Evolutionary conservation across 306 rosid genomes (phyloP).

Genomic region (Cucurbita argyrosperma): DNA sequence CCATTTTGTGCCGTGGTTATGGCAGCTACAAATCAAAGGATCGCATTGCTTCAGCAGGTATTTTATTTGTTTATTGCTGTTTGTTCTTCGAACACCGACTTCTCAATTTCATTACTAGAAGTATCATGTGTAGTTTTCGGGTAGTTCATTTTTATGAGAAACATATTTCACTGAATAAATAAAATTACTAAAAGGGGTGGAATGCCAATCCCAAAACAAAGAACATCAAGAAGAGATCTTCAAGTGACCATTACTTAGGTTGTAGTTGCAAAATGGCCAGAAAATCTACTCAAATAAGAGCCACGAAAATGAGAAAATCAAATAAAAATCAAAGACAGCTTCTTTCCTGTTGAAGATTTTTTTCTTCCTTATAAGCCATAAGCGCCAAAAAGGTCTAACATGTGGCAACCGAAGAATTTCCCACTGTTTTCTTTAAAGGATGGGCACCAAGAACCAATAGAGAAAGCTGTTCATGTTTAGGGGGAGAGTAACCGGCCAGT

Average conservation of each 20-base stretch:
- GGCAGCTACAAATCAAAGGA: slow-evolving; percentile 90
- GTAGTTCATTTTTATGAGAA: not conserved
- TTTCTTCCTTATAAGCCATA: not conserved
- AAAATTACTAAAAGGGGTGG: not conserved
- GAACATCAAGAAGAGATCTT: not conserved
- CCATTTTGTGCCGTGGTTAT: slow-evolving; percentile 93
- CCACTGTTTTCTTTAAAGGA: not conserved
- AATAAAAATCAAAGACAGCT: not conserved
- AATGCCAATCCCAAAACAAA: not conserved
- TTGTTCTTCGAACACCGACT: not conserved
- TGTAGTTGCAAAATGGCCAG: not conserved
- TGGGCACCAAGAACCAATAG: not conserved
- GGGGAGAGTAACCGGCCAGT: not conserved
- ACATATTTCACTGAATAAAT: not conserved
- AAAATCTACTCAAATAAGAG: not conserved
- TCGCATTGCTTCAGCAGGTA: slow-evolving; percentile 90
- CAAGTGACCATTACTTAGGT: not conserved
- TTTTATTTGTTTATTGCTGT: not conserved
- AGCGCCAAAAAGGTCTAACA: not conserved
- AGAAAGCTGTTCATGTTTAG: not conserved
- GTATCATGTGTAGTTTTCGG: not conserved
- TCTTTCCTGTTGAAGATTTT: not conserved
- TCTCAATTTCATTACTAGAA: not conserved
- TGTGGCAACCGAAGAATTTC: not conserved
- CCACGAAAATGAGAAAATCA: not conserved